Evolutionary conservation across 495 filamentous ascomycete species (phyloP).

Genomic region (Podospora anserina): DNA sequence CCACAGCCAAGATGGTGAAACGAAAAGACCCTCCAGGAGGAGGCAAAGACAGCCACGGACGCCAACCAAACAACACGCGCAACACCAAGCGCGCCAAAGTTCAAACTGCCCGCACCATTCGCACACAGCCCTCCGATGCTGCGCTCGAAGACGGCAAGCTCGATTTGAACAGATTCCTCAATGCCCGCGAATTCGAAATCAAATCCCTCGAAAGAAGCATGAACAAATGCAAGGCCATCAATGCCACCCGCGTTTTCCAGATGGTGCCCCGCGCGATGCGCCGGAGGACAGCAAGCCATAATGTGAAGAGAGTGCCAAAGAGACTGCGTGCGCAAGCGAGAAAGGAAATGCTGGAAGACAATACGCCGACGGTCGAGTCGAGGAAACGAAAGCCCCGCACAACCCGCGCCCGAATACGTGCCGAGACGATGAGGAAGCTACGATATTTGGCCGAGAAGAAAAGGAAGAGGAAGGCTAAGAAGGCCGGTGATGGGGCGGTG

Average conservation of each 20-base stretch:
- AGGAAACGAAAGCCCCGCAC: slow-evolving; percentile 68
- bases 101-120: slow-evolving; percentile 65
- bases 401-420: slow-evolving; percentile 66
- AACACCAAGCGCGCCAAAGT: slow-evolving; percentile 58
- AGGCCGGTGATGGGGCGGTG: slow-evolving; percentile 18
- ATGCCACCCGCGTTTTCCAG: slow-evolving; percentile 80
- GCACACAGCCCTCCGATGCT: slow-evolving; percentile 66
- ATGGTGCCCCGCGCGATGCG: slow-evolving; percentile 79
- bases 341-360: slow-evolving; percentile 86
- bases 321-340: slow-evolving; percentile 65
- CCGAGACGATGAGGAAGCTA: slow-evolving; percentile 75
- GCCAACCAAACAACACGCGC: neutral
- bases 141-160: slow-evolving; percentile 75
- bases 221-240: slow-evolving; percentile 61
- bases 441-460: slow-evolving; percentile 60
- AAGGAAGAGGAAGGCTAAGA: slow-evolving; percentile 52
- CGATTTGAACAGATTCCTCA: slow-evolving; percentile 76
- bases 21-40: slow-evolving; percentile 25
- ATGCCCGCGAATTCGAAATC: slow-evolving; percentile 84
- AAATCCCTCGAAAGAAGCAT: slow-evolving; percentile 77
- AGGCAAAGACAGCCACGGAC: slow-evolving; percentile 2
- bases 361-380: slow-evolving; percentile 77
- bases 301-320: slow-evolving; percentile 87
- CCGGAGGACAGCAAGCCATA: slow-evolving; percentile 87
- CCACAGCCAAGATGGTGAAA: slow-evolving; percentile 14